Conservation (phyloP, 1,139 yeast species). For the Yamadazyma diddensiae region DNA sequence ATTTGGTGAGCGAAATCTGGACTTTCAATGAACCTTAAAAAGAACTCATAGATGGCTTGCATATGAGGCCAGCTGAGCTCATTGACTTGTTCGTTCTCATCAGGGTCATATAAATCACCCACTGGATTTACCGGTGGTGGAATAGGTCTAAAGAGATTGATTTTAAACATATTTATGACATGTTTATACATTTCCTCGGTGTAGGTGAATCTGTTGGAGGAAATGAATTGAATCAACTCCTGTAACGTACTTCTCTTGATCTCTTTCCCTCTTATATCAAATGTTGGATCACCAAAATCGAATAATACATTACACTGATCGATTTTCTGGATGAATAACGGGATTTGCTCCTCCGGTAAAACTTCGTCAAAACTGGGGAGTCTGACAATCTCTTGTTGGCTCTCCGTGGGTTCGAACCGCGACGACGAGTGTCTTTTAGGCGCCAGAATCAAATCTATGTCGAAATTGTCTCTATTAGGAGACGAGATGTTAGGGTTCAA, state of each 20-base stretch:
- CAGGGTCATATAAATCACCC: slow-evolving; percentile 96
- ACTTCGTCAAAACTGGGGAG: slow-evolving; percentile 91
- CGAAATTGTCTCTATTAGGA: slow-evolving; percentile 43
- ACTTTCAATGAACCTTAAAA: slow-evolving; percentile 86
- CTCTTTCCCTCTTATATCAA: slow-evolving; percentile 90
- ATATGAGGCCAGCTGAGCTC: slow-evolving; percentile 99
- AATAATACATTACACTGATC: slow-evolving; percentile 94
- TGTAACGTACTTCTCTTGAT: slow-evolving; percentile 81
- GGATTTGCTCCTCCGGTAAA: slow-evolving; percentile 78
- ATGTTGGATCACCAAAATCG: slow-evolving; percentile 91
- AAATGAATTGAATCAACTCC: slow-evolving; percentile 85
- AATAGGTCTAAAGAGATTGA: slow-evolving; percentile 87
- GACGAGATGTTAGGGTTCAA: slow-evolving; percentile 42
- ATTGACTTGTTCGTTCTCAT: slow-evolving; percentile 96
- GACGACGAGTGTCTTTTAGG: slow-evolving; percentile 95
- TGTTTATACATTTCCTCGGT: slow-evolving; percentile 89
- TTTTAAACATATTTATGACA: slow-evolving; percentile 86
- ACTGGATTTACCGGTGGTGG: slow-evolving; percentile 98
- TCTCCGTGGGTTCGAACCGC: slow-evolving; percentile 80
- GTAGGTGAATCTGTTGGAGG: slow-evolving; percentile 75
- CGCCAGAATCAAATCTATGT: slow-evolving; percentile 49
- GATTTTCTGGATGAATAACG: slow-evolving; percentile 79
- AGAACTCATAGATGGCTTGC: slow-evolving; percentile 94
- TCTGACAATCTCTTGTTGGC: slow-evolving; percentile 65
- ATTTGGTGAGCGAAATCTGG: slow-evolving; percentile 92